Evolutionary conservation across 352 stramenopile species (phyloP).

Genomic region (Phytophthora uliginosa): DNA sequence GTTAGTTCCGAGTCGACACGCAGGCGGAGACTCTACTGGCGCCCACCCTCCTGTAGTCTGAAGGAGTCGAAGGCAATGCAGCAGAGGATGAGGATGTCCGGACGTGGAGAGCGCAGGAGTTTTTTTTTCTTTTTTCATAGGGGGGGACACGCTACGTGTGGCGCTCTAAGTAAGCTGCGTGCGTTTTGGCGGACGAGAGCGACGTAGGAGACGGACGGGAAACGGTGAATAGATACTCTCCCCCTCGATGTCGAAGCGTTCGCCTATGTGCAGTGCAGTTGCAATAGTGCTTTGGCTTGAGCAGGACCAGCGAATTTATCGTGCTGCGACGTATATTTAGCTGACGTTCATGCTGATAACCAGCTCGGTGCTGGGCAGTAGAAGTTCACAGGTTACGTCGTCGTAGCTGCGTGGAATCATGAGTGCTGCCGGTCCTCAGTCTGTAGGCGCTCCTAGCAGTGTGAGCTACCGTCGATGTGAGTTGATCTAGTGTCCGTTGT

Average conservation of each 20-base stretch:
- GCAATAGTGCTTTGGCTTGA: conserved; percentile 8
- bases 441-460: conserved; percentile 34
- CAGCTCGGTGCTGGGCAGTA: not conserved
- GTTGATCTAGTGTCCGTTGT: not conserved
- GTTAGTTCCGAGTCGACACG: conserved; percentile 22
- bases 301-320: conserved; percentile 17
- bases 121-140: conserved; percentile 5
- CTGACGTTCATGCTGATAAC: conserved; percentile 2
- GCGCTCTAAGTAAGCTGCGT: conserved; percentile 19
- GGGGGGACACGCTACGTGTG: conserved; percentile 32
- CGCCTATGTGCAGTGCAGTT: conserved; percentile 9
- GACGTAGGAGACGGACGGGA: conserved; percentile 35
- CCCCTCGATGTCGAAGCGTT: conserved; percentile 14
- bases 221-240: conserved; percentile 48
- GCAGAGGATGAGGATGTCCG: conserved; percentile 11
- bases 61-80: conserved; percentile 9
- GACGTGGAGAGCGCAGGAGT: conserved; percentile 15
- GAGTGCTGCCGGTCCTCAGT: conserved; percentile 68
- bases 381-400: not conserved
- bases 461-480: conserved; percentile 26
- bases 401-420: conserved; percentile 43
- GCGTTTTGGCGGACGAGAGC: conserved; percentile 14
- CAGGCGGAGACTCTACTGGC: not conserved
- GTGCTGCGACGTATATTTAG: conserved; percentile 35
- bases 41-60: conserved; percentile 10